Evolutionary conservation across 1,284 basidiomycete genomes (phyloP).

Genomic region (Mycena sp.): DNA sequence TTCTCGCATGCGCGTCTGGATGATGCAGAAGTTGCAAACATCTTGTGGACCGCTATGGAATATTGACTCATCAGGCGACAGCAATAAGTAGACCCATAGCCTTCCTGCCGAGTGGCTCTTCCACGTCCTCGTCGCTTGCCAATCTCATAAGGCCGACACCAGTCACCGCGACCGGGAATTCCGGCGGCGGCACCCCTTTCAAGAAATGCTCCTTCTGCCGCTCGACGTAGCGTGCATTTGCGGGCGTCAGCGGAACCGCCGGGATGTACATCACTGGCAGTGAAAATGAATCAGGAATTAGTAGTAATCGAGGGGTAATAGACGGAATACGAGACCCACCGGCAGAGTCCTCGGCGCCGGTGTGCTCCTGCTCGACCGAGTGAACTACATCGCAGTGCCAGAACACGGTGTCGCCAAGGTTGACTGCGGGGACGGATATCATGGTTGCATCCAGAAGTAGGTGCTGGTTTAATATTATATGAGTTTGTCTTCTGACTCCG

Average conservation of each 20-base stretch:
- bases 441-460: too few species aligned
- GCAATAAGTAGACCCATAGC: too few species aligned
- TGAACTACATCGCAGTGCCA: constrained; percentile 89
- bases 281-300: too few species aligned
- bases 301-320: too few species aligned
- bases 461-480: not conserved
- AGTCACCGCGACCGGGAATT: not conserved
- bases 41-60: too few species aligned
- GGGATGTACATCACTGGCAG: constrained; percentile 83
- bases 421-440: too few species aligned
- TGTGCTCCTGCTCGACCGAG: constrained; percentile 80
- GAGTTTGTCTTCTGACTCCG: too few species aligned
- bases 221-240: constrained; percentile 70
- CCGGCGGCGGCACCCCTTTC: too few species aligned
- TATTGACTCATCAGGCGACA: too few species aligned
- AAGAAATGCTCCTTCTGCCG: constrained; percentile 53
- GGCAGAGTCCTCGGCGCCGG: constrained; percentile 78
- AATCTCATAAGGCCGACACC: constrained; percentile 47
- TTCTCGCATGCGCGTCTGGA: too few species aligned
- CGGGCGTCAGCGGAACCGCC: constrained; percentile 77
- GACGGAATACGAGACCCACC: constrained; percentile 51
- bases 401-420: too few species aligned
- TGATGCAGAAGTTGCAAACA: too few species aligned
- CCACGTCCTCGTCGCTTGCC: not conserved
- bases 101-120: not conserved